Base-by-base conservation (phyloP, 768 basidiomycete genomes). In the Lentinula guzmanii region DNA sequence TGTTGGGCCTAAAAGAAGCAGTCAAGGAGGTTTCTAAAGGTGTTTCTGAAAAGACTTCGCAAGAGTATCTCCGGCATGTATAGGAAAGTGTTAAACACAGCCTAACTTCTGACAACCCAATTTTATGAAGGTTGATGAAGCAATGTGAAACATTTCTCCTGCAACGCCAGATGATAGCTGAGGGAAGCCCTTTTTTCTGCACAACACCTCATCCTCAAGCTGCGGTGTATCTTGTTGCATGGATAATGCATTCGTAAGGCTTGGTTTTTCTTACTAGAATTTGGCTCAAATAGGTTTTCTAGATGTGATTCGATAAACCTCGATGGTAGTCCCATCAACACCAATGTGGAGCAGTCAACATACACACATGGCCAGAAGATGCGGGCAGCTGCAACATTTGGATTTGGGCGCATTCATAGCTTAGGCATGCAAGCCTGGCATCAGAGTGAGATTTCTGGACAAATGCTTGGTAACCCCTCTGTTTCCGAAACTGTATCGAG, bases 401-500 rank as follows among this genome's bases (percentile, higher is more conserved):
- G 39, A 2, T 67, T 67, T 46, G 59, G 63, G 7, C 46, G 57
- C 10, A 31, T 66, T 11, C 48, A 58, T 31, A 45, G 58, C 16
- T 48, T 62, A 13, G 37, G 66, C 6, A 60, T 52, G 35, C 42
- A 61, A 42, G 58, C 58, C 11, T 67, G 67, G 67, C 63, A 67
- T 18, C 43, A 63, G 33, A 65, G 56, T 28, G 55, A 65, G 33
- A 4, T 61, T 6, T 10, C 39, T 6, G 60, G 48, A 3, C 16
- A 18, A 6, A 60, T 54, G 63, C 13, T 39, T 3, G 66, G 68
- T 0, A 68, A 69, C 48, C 67, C 68, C 16, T 70, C 66, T 0
- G 60, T 68, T 1, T 70, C 65, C 1, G 61, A 64, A 18, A 56
- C 52, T 9, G 66, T 70, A 2, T 63, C 65, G 2, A 60, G 24